Evolutionary conservation across 1,284 basidiomycete genomes (phyloP), one percentile per base, ranked within the genome.

Genomic region (Boletus semigastroideus): DNA sequence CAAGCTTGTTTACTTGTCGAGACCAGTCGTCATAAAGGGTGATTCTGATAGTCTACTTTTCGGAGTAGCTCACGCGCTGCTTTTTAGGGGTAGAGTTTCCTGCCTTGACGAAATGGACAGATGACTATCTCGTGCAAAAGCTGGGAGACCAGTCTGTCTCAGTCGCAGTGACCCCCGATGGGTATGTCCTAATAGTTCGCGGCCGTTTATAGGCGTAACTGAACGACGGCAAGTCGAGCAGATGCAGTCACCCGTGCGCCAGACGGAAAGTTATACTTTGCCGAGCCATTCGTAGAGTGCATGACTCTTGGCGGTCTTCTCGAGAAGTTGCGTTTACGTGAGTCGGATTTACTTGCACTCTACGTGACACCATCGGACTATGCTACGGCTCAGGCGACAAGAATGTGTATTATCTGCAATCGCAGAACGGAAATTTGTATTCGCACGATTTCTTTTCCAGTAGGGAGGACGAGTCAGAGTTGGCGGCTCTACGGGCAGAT

Each of bases 401-500:
- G 47, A 1, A 80, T 48, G 77, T 86, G 4, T 72, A 77, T 54
- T 96, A 95, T 68, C 75, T 96, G 7, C 94, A 96, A 67, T 91
- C 88, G 2, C 94, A 96, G 68, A 92, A 96, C 67, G 93, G 93
- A 11, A 96, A 96, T 67, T 61, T 96, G 30, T 90, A 82, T 59
- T 77, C 80, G 1, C 70, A 64, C 52, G 61, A 64, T 39, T 76
- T 74, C 59, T 82, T 78, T 54, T 63, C 69, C 17, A 57, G 61
- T 6, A 61, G 58, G 45, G 62, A 67, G 39, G 66, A 68, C 43
- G 38, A 52, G 1, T 85, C 86, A 11, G 87, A 93, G 66, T 84
- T 92, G 54, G 70, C 74, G 27, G 64, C 76, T 4, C 70, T 94
- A 22, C 79, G 81, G 56, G 46, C 61, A 12, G 83, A 90, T 63